Evolutionary conservation across 108 stramenopile genomes (phyloP).

Genomic region (Skeletonema costatum): DNA sequence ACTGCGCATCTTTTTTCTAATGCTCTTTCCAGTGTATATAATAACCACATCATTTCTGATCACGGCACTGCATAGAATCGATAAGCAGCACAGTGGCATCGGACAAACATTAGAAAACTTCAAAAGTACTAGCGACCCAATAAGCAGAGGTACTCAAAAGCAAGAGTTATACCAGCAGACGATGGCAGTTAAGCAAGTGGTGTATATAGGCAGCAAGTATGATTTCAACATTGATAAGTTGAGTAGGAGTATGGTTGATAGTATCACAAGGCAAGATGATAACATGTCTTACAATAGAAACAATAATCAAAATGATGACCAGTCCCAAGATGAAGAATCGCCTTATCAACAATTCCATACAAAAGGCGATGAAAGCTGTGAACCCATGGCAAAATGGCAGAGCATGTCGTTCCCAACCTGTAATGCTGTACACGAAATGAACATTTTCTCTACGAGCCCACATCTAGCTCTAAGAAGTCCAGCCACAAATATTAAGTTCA

Average conservation of each 20-base stretch:
- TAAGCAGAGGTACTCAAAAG: neutral
- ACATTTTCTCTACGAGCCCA: conserved; percentile 3
- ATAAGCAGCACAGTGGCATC: neutral
- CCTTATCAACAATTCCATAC: neutral
- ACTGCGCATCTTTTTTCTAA: neutral
- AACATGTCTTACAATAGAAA: neutral
- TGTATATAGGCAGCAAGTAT: neutral
- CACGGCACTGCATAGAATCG: neutral
- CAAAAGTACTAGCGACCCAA: neutral
- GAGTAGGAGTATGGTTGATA: no score
- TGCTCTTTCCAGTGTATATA: neutral
- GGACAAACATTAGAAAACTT: neutral
- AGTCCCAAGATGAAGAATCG: neutral
- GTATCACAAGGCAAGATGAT: neutral
- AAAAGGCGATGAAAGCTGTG: conserved; percentile 38
- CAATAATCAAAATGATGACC: neutral
- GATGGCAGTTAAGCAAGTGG: neutral
- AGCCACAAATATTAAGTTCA: neutral
- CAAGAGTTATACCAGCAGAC: neutral
- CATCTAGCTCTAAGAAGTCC: neutral
- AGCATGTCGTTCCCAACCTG: conserved; percentile 56
- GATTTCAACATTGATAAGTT: neutral
- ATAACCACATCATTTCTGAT: neutral
- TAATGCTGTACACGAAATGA: conserved; percentile 61
- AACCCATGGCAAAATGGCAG: conserved; percentile 71